A percentile compares a stretch with the other conserved stretches of the same genome.
Conservation (phyloP, 306 rosid species). For the Castanospermum australe region DNA sequence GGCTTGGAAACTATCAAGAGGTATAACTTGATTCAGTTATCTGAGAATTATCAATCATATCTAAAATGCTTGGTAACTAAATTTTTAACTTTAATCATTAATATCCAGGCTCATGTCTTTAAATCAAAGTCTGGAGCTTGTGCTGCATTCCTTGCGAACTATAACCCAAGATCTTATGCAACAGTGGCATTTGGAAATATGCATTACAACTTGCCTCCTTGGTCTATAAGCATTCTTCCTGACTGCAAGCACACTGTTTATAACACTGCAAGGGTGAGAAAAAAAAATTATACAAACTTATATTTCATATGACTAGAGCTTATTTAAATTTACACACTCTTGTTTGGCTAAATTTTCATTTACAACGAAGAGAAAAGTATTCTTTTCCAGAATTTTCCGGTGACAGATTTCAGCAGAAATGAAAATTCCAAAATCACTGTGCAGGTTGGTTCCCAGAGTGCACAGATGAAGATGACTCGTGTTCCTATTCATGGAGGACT, state of each 20-base stretch:
- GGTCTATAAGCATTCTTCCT: constrained; percentile 99
- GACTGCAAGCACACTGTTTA: constrained; percentile 90
- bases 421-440: constrained; percentile 15
- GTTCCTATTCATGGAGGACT: constrained; percentile 87
- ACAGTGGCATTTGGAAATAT: constrained; percentile 71
- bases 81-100: not conserved
- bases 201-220: constrained; percentile 95
- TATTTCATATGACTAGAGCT: not conserved
- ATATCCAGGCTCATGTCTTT: constrained; percentile 82
- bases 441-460: constrained; percentile 84
- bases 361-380: not conserved
- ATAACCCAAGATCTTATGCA: constrained; percentile 63
- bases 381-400: not conserved
- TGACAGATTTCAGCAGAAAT: not conserved
- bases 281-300: not conserved
- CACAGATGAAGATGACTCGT: constrained; percentile 84
- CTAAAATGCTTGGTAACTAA: constrained; percentile 6
- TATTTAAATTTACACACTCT: not conserved
- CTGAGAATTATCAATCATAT: not conserved
- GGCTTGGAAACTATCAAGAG: constrained; percentile 78
- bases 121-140: constrained; percentile 82
- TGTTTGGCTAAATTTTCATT: not conserved
- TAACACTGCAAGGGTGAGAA: constrained; percentile 95
- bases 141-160: constrained; percentile 94
- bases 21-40: constrained; percentile 41